phyloP scores from a whole-genome alignment of 495 filamentous ascomycete genomes.

The Penicillium manginii region DNA sequence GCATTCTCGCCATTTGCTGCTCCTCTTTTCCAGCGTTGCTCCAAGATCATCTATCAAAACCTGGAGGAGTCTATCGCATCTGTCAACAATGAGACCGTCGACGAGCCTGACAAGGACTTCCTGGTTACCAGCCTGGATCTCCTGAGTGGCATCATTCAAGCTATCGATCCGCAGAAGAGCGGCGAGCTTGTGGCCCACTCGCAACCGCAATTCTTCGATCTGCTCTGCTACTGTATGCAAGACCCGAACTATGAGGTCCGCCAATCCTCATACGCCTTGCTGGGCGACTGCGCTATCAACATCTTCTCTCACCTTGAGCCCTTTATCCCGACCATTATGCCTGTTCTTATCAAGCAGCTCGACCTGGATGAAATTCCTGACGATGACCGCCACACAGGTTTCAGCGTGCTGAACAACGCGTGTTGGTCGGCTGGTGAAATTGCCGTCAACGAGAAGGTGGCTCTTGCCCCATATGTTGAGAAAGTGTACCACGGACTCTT shows the following conservation, averaged over 20 bases:
- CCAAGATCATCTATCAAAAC: slow-evolving; percentile 88
- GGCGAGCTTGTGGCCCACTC: slow-evolving; percentile 73
- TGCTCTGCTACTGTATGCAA: slow-evolving; percentile 90
- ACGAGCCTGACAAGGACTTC: slow-evolving; percentile 95
- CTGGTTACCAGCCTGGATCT: slow-evolving; percentile 95
- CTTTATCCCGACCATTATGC: slow-evolving; percentile 71
- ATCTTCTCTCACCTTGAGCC: slow-evolving; percentile 83
- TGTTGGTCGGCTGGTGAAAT: slow-evolving; percentile 98
- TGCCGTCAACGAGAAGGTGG: slow-evolving; percentile 79
- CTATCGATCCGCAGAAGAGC: slow-evolving; percentile 74
- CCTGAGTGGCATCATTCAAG: slow-evolving; percentile 91
- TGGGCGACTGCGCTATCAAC: slow-evolving; percentile 96
- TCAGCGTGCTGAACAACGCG: slow-evolving; percentile 95
- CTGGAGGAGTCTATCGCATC: slow-evolving; percentile 74
- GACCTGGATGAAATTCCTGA: slow-evolving; percentile 77
- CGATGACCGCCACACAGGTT: slow-evolving; percentile 75
- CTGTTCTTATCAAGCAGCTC: slow-evolving; percentile 81
- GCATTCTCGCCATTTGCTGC: slow-evolving; percentile 81
- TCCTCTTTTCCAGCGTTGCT: slow-evolving; percentile 83
- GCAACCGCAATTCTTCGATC: slow-evolving; percentile 84
- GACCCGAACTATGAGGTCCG: slow-evolving; percentile 90
- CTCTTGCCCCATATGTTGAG: slow-evolving; percentile 77
- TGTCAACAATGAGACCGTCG: slow-evolving; percentile 64
- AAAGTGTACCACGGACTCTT: slow-evolving; percentile 74
- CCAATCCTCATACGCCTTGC: slow-evolving; percentile 92